Base-by-base conservation (phyloP, 495 filamentous ascomycete species). In the Penicillium diatomitis region DNA sequence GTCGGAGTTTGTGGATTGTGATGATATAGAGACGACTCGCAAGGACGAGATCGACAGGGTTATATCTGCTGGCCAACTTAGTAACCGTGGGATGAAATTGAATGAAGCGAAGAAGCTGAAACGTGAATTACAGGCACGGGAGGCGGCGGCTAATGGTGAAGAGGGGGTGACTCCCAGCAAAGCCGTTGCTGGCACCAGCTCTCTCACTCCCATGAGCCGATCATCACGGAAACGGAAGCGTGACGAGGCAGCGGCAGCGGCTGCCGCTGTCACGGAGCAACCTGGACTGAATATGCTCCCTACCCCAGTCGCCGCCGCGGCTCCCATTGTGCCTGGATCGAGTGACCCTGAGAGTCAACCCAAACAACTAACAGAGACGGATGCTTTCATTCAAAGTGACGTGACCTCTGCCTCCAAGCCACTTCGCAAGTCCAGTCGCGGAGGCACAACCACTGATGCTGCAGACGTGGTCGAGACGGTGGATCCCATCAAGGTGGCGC, bases 31-130 rank as follows among this genome's bases (percentile, higher is more conserved):
- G 44, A 68, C 66, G 34, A 69, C 73, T 4, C 64, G 70, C 28
- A 69, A 68, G 12, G 74, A 72, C 34, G 76, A 82, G 44, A 74
- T 70, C 35, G 69, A 64, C 38, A 67, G 70, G 31, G 70, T 77
- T 39, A 34, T 54, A 6, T 60, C 76, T 32, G 67, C 75, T 53
- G 67, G 68, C 5, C 71, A 74, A 47, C 52, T 88, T 27, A 87
- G 81, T 60, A 95, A 95, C 61, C 78, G 86, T 12, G 89, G 88
- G 6, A 95, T 95, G 87, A 87, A 88, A 56, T 63, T 95, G 41
- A 95, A 95, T 61, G 87, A 95, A 59, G 87, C 88, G 5, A 95
- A 95, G 73, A 95, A 92, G 59, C 70, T 88, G 44, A 95, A 94
- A 72, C 81, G 83, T 40, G 87, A 90, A 65, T 74, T 76, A 47